Evolutionary conservation across 108 stramenopile species (phyloP), one percentile per base, ranked within the genome.

Genomic region (Pinguiococcus pyrenoidosus): DNA sequence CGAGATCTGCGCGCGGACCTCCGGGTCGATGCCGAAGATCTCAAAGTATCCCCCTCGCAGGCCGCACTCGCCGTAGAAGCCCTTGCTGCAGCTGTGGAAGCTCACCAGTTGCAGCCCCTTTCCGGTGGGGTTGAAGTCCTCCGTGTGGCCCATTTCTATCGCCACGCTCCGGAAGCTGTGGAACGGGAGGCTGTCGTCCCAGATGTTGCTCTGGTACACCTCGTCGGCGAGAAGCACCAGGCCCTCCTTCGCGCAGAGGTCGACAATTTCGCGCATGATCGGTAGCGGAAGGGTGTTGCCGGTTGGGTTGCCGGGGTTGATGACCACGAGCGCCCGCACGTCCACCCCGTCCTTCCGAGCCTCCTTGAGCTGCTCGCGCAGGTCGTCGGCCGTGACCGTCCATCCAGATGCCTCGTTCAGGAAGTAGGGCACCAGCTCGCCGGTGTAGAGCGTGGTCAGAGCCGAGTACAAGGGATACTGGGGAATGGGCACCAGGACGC

Each of bases 241-340:
- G 45, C 74, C 73, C 29, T 81, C 65, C 29, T 76, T 68, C n/a
- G 64, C 46, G 41, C 83, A 83, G 32, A 88, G 86, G 50, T 77
- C 48, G 20, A 80, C 71, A 45, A 93, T 70, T 32, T 76, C 77
- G 44, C 74, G 74, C 38, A 93, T 67, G 45, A 81, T 78, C 37
- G 72, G 69, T 41, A 76, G 68, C 14, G 66, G 51, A 41, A 90
- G 58, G 16, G 81, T 72, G 53, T 87, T 77, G 3, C 92, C 89
- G 1, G 92, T 89, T n/a, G 92, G 92, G 50, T 93, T 93, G 18
- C 96, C 92, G 0, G 92, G 92, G 62, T 93, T 93, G 53, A 93
- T 93, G 28, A 93, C 62, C 0, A 81, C 86, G 4, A 93, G 43
- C 0, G 84, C 87, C 37, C 75, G 60, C 2, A 64, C 61, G 6